These are phyloP conservation scores for Coemansia sp. DNA, from an alignment of 192 early-diverging fungal genomes.

Conservation along the genomic window DNA sequence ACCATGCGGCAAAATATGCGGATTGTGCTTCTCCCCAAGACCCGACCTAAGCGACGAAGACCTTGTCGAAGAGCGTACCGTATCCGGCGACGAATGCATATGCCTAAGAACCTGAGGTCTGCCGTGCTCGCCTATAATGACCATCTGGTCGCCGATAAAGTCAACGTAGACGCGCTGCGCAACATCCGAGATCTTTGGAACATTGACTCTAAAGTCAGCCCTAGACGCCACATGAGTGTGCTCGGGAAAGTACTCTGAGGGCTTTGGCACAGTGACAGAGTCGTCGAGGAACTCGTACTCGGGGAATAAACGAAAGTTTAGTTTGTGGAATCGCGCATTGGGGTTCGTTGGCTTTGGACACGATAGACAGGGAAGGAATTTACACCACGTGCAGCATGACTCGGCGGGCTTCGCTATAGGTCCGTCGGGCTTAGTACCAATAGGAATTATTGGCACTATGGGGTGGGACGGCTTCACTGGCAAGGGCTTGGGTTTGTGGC, in stretches of 20 bases:
- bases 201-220: constrained; percentile 30
- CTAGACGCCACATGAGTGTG: constrained; percentile 46
- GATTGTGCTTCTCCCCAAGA: not conserved
- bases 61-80: constrained; percentile 33
- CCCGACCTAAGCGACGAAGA: constrained; percentile 22
- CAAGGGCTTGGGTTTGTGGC: constrained; percentile 16
- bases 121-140: constrained; percentile 48
- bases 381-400: constrained; percentile 55
- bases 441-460: constrained; percentile 19
- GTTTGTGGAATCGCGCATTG: constrained; percentile 46
- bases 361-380: constrained; percentile 46
- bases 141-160: constrained; percentile 51
- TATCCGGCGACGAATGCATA: constrained; percentile 13
- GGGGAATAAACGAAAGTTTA: constrained; percentile 48
- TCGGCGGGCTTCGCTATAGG: constrained; percentile 25
- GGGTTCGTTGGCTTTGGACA: constrained; percentile 50
- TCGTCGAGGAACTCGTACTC: constrained; percentile 56
- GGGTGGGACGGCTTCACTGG: constrained; percentile 1
- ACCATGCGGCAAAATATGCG: constrained; percentile 15
- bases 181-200: constrained; percentile 30
- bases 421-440: constrained; percentile 30
- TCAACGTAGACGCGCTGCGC: constrained; percentile 52
- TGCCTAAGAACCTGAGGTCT: not conserved
- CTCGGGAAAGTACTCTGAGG: constrained; percentile 46
- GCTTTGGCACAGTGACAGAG: constrained; percentile 21